phyloP scores from a whole-genome alignment of 352 stramenopile species.

The Stramenopiles sp. region DNA sequence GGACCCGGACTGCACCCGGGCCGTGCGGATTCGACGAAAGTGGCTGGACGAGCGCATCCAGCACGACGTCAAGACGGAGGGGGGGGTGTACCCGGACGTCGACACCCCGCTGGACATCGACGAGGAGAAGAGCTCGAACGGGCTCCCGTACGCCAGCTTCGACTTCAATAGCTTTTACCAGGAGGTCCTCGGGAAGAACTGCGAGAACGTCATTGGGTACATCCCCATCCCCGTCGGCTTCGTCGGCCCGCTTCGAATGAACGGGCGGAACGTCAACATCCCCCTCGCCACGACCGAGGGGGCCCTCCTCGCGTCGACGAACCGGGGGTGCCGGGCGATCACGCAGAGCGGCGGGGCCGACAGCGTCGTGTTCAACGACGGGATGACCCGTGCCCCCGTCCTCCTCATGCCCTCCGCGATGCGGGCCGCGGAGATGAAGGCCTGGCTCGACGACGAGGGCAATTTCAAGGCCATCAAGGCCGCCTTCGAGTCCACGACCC shows the following conservation, averaged over 20 bases:
- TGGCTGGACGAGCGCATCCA: too few relatives aligned
- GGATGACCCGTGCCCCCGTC: slow-evolving; percentile 65
- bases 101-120: slow-evolving; percentile 21
- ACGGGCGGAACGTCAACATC: slow-evolving; percentile 52
- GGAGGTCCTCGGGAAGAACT: slow-evolving; percentile 58
- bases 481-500: slow-evolving; percentile 62
- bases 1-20: too few relatives aligned
- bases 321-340: slow-evolving; percentile 57
- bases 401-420: slow-evolving; percentile 36
- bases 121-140: neutral
- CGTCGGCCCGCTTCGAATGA: slow-evolving; percentile 54
- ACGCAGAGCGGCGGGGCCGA: slow-evolving; percentile 37
- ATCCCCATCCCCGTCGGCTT: slow-evolving; percentile 61
- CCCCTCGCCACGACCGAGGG: slow-evolving; percentile 76
- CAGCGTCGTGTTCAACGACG: slow-evolving; percentile 45
- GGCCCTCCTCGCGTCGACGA: slow-evolving; percentile 58
- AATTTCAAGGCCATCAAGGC: slow-evolving; percentile 45
- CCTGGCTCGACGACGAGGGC: slow-evolving; percentile 28
- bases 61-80: slow-evolving; percentile 43
- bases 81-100: slow-evolving; percentile 45
- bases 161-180: slow-evolving; percentile 37
- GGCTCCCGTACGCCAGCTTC: slow-evolving; percentile 23
- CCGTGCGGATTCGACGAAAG: too few relatives aligned
- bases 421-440: slow-evolving; percentile 31
- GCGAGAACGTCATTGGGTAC: slow-evolving; percentile 70